A percentile compares a stretch with the other conserved stretches of the same genome.
These are phyloP conservation scores for Takashimella tepidaria DNA, from an alignment of 1,284 basidiomycete species.

Conservation along the genomic window DNA sequence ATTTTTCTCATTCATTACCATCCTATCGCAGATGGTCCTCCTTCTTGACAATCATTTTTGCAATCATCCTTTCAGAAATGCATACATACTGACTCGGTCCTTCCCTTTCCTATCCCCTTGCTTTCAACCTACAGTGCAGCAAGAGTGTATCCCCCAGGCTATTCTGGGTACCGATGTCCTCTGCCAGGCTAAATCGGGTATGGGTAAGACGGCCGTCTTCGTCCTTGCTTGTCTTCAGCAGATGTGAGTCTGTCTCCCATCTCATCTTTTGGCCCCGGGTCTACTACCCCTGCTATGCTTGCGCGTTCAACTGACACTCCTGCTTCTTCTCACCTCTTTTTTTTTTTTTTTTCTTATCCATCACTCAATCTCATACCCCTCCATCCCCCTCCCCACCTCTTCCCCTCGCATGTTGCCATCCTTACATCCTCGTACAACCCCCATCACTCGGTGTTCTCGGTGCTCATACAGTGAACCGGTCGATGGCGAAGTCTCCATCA, in stretches of 20 bases:
- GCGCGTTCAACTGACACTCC: too few relatives aligned
- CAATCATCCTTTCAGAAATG: too few relatives aligned
- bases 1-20: background rate
- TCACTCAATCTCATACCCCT: too few relatives aligned
- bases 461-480: conserved; percentile 65
- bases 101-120: background rate
- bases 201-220: conserved; percentile 99
- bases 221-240: conserved; percentile 97
- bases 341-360: background rate
- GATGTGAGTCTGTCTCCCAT: conserved; percentile 50
- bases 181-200: conserved; percentile 99
- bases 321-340: background rate
- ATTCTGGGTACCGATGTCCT: conserved; percentile 99
- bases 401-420: too few relatives aligned
- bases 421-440: too few relatives aligned
- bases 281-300: background rate
- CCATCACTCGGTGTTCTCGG: too few relatives aligned
- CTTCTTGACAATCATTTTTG: too few relatives aligned
- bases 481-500: conserved; percentile 93
- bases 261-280: background rate
- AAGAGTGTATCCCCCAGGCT: conserved; percentile 99
- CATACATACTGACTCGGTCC: too few relatives aligned
- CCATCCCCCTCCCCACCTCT: background rate
- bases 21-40: background rate
- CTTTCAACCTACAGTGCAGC: conserved; percentile 67